These are phyloP conservation scores for Yamadazyma sp. DNA, from an alignment of 805 yeast genomes.

Conservation along the genomic window DNA sequence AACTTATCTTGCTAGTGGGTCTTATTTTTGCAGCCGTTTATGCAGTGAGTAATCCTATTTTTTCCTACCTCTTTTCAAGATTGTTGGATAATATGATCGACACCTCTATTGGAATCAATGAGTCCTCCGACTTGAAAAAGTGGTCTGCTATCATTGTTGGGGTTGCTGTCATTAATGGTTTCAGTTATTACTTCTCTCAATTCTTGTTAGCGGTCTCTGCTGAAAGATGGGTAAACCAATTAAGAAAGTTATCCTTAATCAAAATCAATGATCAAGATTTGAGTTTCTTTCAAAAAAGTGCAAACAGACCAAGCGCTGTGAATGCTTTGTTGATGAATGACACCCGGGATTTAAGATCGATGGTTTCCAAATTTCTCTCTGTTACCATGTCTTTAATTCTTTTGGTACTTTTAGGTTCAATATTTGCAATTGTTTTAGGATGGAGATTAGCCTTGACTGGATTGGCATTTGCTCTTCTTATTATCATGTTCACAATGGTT, in stretches of 20 bases:
- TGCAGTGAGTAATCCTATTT: constrained; percentile 71
- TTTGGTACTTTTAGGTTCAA: constrained; percentile 57
- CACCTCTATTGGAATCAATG: constrained; percentile 26
- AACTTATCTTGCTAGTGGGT: constrained; percentile 46
- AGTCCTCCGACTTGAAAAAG: constrained; percentile 36
- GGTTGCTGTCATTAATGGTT: constrained; percentile 64
- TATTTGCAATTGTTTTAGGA: constrained; percentile 77
- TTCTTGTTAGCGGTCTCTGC: constrained; percentile 55
- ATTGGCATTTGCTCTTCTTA: constrained; percentile 67
- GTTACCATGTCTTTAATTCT: constrained; percentile 52
- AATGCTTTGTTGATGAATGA: constrained; percentile 77
- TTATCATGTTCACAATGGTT: constrained; percentile 48
- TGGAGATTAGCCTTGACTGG: constrained; percentile 90
- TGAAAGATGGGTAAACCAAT: constrained; percentile 61
- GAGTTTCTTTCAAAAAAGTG: constrained; percentile 48
- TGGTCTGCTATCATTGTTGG: constrained; percentile 72
- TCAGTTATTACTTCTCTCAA: constrained; percentile 50
- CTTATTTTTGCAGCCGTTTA: constrained; percentile 50
- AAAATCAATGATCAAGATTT: constrained; percentile 52
- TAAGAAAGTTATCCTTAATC: constrained; percentile 52
- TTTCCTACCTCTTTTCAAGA: constrained; percentile 75
- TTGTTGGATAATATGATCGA: constrained; percentile 65
- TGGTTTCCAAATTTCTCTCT: constrained; percentile 63
- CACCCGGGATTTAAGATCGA: constrained; percentile 67
- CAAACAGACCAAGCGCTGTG: constrained; percentile 49